phyloP scores from a whole-genome alignment of 305 asterid genomes.

The Solanum aculeatissimum region DNA sequence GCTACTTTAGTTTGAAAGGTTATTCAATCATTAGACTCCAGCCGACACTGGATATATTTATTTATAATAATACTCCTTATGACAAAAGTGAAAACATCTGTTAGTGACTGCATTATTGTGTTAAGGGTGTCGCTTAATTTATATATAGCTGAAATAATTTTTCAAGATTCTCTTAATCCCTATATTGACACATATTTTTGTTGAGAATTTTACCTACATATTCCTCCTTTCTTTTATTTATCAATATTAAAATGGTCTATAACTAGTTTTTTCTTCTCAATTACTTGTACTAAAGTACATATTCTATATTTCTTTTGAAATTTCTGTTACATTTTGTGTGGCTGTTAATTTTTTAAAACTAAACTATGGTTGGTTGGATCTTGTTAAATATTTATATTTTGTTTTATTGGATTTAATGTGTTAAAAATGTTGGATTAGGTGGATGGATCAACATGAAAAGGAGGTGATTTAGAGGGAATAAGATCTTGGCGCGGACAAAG shows the following conservation, averaged over 20 bases:
- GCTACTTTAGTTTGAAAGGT: background rate
- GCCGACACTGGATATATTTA: background rate
- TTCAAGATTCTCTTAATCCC: background rate
- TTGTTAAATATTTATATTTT: background rate
- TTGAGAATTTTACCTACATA: background rate
- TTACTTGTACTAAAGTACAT: background rate
- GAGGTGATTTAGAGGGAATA: background rate
- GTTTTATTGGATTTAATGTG: background rate
- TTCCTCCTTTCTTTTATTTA: background rate
- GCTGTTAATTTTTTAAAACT: background rate
- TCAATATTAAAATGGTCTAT: background rate
- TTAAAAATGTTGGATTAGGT: background rate
- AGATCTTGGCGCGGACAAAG: background rate
- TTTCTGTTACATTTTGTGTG: background rate
- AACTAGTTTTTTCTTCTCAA: background rate
- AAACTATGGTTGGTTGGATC: background rate
- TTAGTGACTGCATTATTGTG: background rate
- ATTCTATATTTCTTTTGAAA: background rate
- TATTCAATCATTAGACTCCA: background rate
- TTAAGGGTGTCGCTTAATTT: background rate
- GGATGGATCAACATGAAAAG: slow-evolving; percentile 8
- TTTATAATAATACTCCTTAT: background rate
- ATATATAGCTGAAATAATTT: background rate
- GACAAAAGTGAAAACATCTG: background rate
- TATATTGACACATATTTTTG: background rate